Base-by-base conservation (phyloP, 2,329 filamentous ascomycete genomes). In the Neopestalotiopsis rosae region DNA sequence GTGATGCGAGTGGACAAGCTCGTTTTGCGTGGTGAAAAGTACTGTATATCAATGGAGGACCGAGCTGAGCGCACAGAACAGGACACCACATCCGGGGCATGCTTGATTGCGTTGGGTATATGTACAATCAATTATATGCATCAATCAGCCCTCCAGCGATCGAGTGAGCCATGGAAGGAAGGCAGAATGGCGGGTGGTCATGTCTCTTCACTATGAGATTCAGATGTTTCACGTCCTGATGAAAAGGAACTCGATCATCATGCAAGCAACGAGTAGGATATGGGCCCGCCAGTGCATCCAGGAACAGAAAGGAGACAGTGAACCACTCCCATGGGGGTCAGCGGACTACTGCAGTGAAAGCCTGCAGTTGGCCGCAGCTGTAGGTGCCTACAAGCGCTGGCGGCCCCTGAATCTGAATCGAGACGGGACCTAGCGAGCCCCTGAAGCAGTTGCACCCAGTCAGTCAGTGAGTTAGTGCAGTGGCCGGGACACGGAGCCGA, bases 401-500 rank as follows among this genome's bases (percentile, higher is more conserved):
- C 45, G 45, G 45, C 45, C 45, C 45, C 45, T 17, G 24, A 28
- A 28, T 10, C 34, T 38, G 34, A 38, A 38, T 10, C n/a, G 24
- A 61, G 17, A 61, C 57, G 57, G 57, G 14, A 30, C 4, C 14
- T 20, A 30, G 32, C 28, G 17, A 28, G 32, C 28, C 57, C 57
- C 57, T 61, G 57, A 61, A 34, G n/a, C 57, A 24, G 7, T 52
- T 7, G 45, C 45, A 38, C 34, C 10, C 45, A 20, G 24, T 28
- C 24, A 17, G 45, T 20, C 45, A 52, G 45, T 52, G 34, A 38
- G 10, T 38, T 38, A 38, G 34, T 38, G 17, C 17, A 14, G 57
- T 34, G 57, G 57, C 57, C 28, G 57, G 12, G 57, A 61, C 57
- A 61, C 57, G 24, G 24, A 61, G 24, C 28, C 57, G 57, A 61